Conservation (phyloP, 1,139 yeast species). For the Yamadazyma kanchanaburiensis region DNA sequence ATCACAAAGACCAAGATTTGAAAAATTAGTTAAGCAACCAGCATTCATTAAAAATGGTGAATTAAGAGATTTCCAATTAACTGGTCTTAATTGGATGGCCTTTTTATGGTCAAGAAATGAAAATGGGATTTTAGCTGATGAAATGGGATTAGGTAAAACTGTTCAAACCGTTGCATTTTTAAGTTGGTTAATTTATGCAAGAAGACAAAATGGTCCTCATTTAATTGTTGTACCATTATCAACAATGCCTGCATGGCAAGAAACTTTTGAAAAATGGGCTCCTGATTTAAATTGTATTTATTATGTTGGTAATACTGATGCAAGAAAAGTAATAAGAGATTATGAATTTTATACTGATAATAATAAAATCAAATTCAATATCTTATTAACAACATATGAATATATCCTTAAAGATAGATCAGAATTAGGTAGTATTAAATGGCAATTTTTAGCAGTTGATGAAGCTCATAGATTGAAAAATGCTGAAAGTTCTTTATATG, state of each 20-base stretch:
- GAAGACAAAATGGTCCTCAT: conserved; percentile 97
- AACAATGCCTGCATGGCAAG: conserved; percentile 99
- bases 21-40: conserved; percentile 84
- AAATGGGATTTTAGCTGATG: conserved; percentile 97
- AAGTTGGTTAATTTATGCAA: conserved; percentile 90
- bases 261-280: conserved; percentile 96
- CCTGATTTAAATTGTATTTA: conserved; percentile 93
- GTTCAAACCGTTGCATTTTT: conserved; percentile 95
- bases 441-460: conserved; percentile 98
- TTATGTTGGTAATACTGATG: conserved; percentile 87
- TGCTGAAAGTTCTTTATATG: conserved; percentile 89
- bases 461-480: conserved; percentile 97
- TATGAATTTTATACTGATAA: conserved; percentile 64
- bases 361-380: conserved; percentile 80
- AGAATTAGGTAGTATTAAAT: conserved; percentile 77
- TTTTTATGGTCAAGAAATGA: conserved; percentile 96
- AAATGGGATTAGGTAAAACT: conserved; percentile 98
- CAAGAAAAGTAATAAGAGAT: conserved; percentile 79
- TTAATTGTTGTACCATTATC: conserved; percentile 93
- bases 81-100: conserved; percentile 99
- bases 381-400: conserved; percentile 89
- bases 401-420: conserved; percentile 84
- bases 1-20: conserved; percentile 79
- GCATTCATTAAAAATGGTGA: conserved; percentile 87
- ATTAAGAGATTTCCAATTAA: conserved; percentile 92